phyloP scores from a whole-genome alignment of 148 eudicot species.

The Fagopyrum tataricum region DNA sequence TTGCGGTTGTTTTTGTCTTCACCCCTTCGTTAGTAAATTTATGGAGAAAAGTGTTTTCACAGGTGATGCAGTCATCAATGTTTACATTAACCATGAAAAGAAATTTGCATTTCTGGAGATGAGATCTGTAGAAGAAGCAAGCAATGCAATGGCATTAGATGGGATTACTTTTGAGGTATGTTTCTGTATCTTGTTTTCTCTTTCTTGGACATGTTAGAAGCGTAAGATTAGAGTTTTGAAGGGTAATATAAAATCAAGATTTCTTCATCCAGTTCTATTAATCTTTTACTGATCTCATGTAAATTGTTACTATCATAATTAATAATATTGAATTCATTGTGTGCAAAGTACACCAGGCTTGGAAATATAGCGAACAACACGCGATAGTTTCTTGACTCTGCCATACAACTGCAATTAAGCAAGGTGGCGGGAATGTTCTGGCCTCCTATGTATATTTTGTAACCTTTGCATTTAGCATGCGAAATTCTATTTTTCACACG shows the following conservation, averaged over 20 bases:
- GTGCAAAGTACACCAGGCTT: not conserved
- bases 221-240: not conserved
- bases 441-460: not conserved
- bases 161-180: slow-evolving; percentile 85
- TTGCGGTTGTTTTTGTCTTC: not conserved
- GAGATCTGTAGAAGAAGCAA: slow-evolving; percentile 98
- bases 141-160: slow-evolving; percentile 95
- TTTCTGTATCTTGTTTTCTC: slow-evolving; percentile 7
- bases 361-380: not conserved
- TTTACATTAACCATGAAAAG: slow-evolving; percentile 94
- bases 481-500: not conserved
- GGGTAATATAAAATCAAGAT: not conserved
- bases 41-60: slow-evolving; percentile 15
- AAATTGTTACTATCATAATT: not conserved
- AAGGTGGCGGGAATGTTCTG: not conserved
- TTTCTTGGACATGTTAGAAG: slow-evolving; percentile 2
- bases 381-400: not conserved
- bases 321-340: not conserved
- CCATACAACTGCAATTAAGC: not conserved
- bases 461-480: not conserved
- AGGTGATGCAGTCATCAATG: slow-evolving; percentile 98
- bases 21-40: slow-evolving; percentile 4
- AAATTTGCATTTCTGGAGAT: slow-evolving; percentile 97
- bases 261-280: not conserved
- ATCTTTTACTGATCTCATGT: not conserved